Evolutionary conservation across 495 filamentous ascomycete genomes (phyloP).

Genomic region (Astrothelium macrocarpum): DNA sequence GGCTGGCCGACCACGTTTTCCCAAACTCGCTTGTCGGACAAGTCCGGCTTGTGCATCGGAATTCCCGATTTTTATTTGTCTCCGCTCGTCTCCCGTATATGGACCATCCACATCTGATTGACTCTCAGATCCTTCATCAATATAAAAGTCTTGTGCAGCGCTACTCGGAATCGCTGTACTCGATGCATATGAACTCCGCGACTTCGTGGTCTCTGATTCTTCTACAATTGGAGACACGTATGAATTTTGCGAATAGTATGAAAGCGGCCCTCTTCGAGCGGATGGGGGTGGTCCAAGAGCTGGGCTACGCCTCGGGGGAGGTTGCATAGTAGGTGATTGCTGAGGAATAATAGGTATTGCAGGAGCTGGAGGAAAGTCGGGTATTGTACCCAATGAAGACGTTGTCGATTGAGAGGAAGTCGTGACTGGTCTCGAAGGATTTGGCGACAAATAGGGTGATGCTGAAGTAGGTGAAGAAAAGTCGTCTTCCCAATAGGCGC

Average conservation of each 20-base stretch:
- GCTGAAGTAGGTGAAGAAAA: neutral
- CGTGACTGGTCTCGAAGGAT: neutral
- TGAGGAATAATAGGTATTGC: conserved; percentile 15
- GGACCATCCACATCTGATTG: conserved; percentile 40
- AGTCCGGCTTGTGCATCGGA: conserved; percentile 38
- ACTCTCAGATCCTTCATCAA: conserved; percentile 31
- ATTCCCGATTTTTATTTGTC: conserved; percentile 35
- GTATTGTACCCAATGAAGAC: conserved; percentile 48
- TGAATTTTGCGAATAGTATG: conserved; percentile 60
- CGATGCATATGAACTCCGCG: conserved; percentile 66
- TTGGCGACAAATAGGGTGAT: neutral
- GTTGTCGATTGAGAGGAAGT: conserved; percentile 8
- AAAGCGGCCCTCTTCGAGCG: conserved; percentile 60
- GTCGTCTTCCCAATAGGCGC: conserved; percentile 2
- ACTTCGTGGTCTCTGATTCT: conserved; percentile 46
- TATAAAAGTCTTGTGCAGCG: conserved; percentile 23
- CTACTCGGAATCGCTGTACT: conserved; percentile 67
- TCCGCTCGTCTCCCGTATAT: conserved; percentile 7
- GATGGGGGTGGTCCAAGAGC: conserved; percentile 57
- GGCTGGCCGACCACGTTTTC: conserved; percentile 62
- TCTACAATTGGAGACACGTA: conserved; percentile 85
- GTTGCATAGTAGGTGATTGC: conserved; percentile 19
- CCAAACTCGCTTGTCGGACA: conserved; percentile 69
- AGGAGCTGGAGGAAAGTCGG: conserved; percentile 49
- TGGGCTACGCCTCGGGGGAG: conserved; percentile 42